These are phyloP conservation scores for Botrytis medusae DNA, from an alignment of 2,329 filamentous ascomycete species.

Conservation along the genomic window DNA sequence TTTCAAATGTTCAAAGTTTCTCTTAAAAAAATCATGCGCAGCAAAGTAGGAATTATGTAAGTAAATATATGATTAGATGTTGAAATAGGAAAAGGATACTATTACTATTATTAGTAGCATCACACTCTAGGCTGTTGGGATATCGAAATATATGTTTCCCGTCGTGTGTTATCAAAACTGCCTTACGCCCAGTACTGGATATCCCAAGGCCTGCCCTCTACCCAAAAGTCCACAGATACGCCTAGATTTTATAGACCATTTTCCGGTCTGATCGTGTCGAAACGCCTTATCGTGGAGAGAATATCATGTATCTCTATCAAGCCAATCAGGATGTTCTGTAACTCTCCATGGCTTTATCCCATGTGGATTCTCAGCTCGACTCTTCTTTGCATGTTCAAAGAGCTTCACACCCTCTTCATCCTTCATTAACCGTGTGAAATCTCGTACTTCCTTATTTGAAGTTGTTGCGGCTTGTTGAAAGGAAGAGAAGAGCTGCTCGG, in stretches of 20 bases:
- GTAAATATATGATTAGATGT: background rate
- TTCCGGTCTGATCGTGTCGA: background rate
- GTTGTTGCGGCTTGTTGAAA: constrained; percentile 50
- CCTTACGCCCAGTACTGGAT: background rate
- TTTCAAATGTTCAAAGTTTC: background rate
- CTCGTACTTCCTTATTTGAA: constrained; percentile 52
- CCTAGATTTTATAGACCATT: constrained; percentile 6
- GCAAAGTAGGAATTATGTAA: background rate
- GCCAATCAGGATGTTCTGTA: constrained; percentile 60
- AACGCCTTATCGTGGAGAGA: background rate
- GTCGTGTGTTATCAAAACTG: background rate
- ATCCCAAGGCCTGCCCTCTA: constrained; percentile 3
- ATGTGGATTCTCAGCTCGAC: constrained; percentile 53
- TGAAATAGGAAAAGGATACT: background rate
- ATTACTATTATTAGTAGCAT: background rate
- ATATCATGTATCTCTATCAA: constrained; percentile 36
- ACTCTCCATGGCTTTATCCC: constrained; percentile 60
- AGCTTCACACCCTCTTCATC: constrained; percentile 43
- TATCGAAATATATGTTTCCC: background rate
- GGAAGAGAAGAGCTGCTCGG: constrained; percentile 49
- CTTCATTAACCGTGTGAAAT: constrained; percentile 40
- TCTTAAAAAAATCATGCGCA: background rate
- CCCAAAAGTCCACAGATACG: background rate
- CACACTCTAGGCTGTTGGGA: background rate
- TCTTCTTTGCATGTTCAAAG: constrained; percentile 53